Evolutionary conservation across 352 stramenopile genomes (phyloP).

Genomic region (Peronospora belbahrii): DNA sequence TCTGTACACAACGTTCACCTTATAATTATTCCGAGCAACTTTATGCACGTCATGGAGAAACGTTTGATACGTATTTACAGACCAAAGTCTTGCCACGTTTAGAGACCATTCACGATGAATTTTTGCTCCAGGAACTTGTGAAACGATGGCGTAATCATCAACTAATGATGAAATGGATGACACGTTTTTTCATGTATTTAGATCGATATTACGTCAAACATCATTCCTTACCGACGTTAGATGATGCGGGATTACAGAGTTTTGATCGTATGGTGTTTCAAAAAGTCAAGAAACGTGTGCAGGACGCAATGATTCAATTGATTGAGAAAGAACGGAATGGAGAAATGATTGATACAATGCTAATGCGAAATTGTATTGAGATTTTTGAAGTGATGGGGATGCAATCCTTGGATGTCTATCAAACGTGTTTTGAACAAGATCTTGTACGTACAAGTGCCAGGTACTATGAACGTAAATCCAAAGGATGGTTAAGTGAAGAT

Average conservation of each 20-base stretch:
- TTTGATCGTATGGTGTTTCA: conserved; percentile 82
- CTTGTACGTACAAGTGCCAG: conserved; percentile 88
- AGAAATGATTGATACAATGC: conserved; percentile 94
- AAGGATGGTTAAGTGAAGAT: conserved; percentile 96
- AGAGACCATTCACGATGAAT: conserved; percentile 86
- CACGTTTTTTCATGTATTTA: conserved; percentile 99
- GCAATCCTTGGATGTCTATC: conserved; percentile 95
- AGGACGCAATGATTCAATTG: conserved; percentile 90
- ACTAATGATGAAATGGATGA: conserved; percentile 99
- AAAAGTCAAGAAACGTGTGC: conserved; percentile 75
- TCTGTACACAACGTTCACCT: conserved; percentile 98
- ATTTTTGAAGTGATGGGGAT: conserved; percentile 98
- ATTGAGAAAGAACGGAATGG: conserved; percentile 97
- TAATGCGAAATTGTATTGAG: conserved; percentile 95
- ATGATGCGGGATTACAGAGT: conserved; percentile 83
- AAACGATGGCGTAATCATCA: conserved; percentile 98
- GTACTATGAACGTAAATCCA: conserved; percentile 95
- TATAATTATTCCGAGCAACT: conserved; percentile 99
- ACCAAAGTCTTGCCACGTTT: conserved; percentile 87
- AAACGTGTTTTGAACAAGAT: conserved; percentile 90
- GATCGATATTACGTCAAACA: conserved; percentile 97
- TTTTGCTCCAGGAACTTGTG: conserved; percentile 96
- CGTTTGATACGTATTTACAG: conserved; percentile 83
- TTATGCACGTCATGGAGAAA: conserved; percentile 94
- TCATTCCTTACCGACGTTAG: conserved; percentile 93